These are phyloP conservation scores for Puccinia horiana DNA, from an alignment of 1,284 basidiomycete genomes.

Conservation along the genomic window DNA sequence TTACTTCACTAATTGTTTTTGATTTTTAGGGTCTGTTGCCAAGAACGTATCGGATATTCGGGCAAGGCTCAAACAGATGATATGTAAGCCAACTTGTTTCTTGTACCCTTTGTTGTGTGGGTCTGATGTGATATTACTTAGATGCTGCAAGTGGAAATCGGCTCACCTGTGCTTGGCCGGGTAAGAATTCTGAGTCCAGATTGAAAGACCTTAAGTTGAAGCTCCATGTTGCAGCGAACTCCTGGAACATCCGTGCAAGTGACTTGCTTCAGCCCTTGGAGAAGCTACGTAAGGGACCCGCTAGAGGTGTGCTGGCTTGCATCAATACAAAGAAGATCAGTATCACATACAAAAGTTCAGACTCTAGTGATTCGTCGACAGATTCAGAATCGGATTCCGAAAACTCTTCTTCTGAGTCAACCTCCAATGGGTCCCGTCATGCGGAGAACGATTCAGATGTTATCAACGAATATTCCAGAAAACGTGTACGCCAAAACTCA, in stretches of 20 bases:
- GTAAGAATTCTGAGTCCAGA: neutral
- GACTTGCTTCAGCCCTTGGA: neutral
- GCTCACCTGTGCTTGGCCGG: neutral
- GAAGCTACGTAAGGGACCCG: neutral
- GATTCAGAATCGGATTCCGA: neutral
- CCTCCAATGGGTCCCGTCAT: too few species aligned
- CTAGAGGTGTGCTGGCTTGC: neutral
- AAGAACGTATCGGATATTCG: neutral
- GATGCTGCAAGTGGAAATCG: neutral
- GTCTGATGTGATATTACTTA: too few species aligned
- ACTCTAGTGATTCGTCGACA: too few species aligned
- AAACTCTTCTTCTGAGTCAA: too few species aligned
- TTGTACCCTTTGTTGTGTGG: too few species aligned
- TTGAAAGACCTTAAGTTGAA: neutral
- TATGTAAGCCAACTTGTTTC: too few species aligned
- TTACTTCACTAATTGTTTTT: neutral
- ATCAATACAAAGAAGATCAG: neutral
- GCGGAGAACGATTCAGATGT: too few species aligned
- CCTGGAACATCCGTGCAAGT: neutral
- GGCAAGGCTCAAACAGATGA: neutral
- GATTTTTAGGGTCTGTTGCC: neutral
- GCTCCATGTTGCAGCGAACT: neutral
- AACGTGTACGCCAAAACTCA: too few species aligned
- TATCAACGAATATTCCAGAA: too few species aligned
- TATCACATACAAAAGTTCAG: neutral